These are phyloP conservation scores for Aspergillus luchuensis DNA, from an alignment of 2,329 filamentous ascomycete genomes.

Conservation along the genomic window DNA sequence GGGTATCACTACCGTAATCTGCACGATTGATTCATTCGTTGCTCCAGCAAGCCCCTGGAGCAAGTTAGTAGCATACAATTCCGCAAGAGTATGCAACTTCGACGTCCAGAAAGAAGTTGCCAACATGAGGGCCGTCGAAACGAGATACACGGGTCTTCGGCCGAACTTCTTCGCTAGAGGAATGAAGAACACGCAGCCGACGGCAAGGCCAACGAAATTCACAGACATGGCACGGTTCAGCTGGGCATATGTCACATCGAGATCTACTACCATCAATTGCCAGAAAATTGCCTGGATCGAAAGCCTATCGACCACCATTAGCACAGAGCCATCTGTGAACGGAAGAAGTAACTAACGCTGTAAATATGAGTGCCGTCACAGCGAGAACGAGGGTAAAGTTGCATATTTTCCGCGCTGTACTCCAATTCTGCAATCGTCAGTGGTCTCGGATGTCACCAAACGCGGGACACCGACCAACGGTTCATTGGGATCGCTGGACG, in stretches of 20 bases:
- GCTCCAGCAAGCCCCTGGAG: constrained; percentile 44
- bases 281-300: constrained; percentile 48
- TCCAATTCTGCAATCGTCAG: constrained; percentile 45
- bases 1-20: constrained; percentile 43
- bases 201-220: constrained; percentile 46
- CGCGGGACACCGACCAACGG: constrained; percentile 32
- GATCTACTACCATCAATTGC: constrained; percentile 49
- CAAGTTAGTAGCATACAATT: constrained; percentile 50
- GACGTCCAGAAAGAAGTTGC: constrained; percentile 47
- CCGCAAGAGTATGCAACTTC: constrained; percentile 42
- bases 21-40: constrained; percentile 43
- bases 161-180: constrained; percentile 47
- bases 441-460: too few relatives aligned
- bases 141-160: constrained; percentile 49
- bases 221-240: constrained; percentile 52
- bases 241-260: constrained; percentile 44
- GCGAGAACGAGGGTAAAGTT: constrained; percentile 48
- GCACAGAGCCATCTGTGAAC: neutral
- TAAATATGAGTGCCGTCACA: constrained; percentile 48
- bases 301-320: constrained; percentile 25
- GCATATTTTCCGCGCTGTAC: constrained; percentile 41
- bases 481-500: constrained; percentile 42
- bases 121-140: constrained; percentile 45
- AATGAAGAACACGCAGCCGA: constrained; percentile 51
- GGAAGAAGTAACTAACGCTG: constrained; percentile 27